Evolutionary conservation across 78 protist species (phyloP), one percentile per base, ranked within the genome.

Genomic region (Capsaspora owczarzaki): DNA sequence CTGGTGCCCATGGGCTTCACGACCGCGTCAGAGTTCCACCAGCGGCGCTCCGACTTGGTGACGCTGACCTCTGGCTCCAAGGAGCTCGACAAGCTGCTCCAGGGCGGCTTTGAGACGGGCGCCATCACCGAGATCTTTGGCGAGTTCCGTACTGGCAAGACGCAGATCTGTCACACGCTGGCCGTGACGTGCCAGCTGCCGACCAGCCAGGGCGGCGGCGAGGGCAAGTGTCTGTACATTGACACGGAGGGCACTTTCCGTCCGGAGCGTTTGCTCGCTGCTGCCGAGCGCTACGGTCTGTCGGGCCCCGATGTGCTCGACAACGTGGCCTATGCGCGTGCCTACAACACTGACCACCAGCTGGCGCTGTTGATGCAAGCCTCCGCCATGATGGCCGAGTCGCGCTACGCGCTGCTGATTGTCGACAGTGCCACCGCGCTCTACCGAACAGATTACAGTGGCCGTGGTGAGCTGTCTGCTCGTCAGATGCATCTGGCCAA

Each of bases 211-310:
- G 98, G 99, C 61, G 99, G 99, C n/a, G 99, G 92, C 29, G 98
- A 94, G 84, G 99, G 99, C 31, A 93, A 95, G 78, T 97, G 98
- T n/a, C 80, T 98, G 61, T 98, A 95, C 78, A 93, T 98, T 42
- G 99, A 98, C 80, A 97, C 99, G 0, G 99, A 98, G 71, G 99
- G 99, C n/a, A 97, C 99, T 1, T 98, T 98, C 87, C 91, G 99
- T 14, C 99, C 99, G 20, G 97, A 97, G 79, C 80, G 99, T 16
- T 82, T 97, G 25, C 44, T 92, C 5, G 90, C 88, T 41, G 91
- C 93, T 31, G 99, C 99, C 0, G 96, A 93, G 75, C 87, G 94
- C 20, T 92, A 79, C 69, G 94, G 93, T 23, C 84, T 95, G 40
- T 27, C 61, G 41, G 93, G 92, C 47, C 79, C 89, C 40, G 98